phyloP scores from a whole-genome alignment of 352 stramenopile species.

The Thalassiosira oceanica region DNA sequence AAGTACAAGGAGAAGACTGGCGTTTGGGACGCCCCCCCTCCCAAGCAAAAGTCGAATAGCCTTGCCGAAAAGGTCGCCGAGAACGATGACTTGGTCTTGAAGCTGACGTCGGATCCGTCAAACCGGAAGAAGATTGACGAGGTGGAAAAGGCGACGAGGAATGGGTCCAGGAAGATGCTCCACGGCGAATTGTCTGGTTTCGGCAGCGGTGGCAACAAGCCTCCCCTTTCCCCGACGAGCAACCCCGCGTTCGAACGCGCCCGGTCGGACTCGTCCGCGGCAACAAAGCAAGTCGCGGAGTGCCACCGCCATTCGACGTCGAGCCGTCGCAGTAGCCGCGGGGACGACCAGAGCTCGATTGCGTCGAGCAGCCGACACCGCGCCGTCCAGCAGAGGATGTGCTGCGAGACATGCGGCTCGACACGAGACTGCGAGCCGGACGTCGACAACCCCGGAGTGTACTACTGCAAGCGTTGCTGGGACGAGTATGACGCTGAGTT shows the following conservation, averaged over 20 bases:
- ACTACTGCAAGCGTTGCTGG: slow-evolving; percentile 59
- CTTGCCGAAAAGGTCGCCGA: slow-evolving; percentile 39
- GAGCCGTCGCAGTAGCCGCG: no score
- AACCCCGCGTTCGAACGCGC: slow-evolving; percentile 4
- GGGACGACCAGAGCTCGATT: no score
- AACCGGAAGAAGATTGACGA: slow-evolving; percentile 42
- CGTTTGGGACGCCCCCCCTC: slow-evolving; percentile 42
- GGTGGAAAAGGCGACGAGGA: slow-evolving; percentile 26
- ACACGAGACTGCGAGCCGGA: slow-evolving; percentile 54
- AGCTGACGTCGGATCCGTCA: slow-evolving; percentile 44
- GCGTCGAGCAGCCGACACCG: no score
- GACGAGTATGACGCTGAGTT: slow-evolving; percentile 47
- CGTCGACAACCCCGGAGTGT: slow-evolving; percentile 53
- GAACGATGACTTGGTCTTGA: slow-evolving; percentile 54
- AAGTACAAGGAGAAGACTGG: slow-evolving; percentile 57
- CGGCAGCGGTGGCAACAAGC: neutral
- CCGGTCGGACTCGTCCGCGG: no score
- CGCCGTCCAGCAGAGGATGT: no score
- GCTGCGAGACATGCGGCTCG: slow-evolving; percentile 51
- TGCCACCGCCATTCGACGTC: no score
- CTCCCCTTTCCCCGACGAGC: neutral
- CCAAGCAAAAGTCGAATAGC: slow-evolving; percentile 30
- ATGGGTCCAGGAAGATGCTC: slow-evolving; percentile 15
- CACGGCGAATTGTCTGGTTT: slow-evolving; percentile 1
- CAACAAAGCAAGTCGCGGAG: no score